These are phyloP conservation scores for Clonostachys chloroleuca DNA, from an alignment of 2,329 filamentous ascomycete species.

Conservation along the genomic window DNA sequence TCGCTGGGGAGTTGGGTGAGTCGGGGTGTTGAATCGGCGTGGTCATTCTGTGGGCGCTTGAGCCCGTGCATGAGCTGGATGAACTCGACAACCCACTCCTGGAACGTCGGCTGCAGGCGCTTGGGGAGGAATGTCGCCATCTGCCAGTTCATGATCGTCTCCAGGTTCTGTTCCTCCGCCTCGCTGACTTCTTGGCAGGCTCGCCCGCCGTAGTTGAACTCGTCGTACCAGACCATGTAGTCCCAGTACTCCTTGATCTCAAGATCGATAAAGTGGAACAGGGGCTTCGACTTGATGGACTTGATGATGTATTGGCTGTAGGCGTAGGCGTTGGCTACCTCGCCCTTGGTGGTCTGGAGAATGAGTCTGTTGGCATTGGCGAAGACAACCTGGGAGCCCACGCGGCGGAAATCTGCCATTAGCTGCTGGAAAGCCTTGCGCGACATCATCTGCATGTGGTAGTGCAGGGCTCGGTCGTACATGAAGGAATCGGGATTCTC, in stretches of 20 bases:
- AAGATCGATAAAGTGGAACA: constrained; percentile 96
- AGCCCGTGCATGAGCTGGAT: constrained; percentile 88
- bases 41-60: constrained; percentile 59
- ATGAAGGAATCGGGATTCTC: constrained; percentile 90
- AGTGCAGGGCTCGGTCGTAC: constrained; percentile 89
- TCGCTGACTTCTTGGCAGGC: constrained; percentile 81
- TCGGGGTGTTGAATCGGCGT: constrained; percentile 45
- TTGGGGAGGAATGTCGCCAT: constrained; percentile 82
- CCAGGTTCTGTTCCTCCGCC: constrained; percentile 66
- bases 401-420: constrained; percentile 92
- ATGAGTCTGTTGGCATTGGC: constrained; percentile 85
- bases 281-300: constrained; percentile 89
- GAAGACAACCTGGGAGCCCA: constrained; percentile 94
- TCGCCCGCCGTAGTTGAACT: constrained; percentile 97
- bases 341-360: constrained; percentile 91
- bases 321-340: constrained; percentile 93
- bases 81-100: constrained; percentile 92
- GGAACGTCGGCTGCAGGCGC: constrained; percentile 78
- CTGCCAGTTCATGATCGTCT: constrained; percentile 98
- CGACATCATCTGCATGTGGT: constrained; percentile 98
- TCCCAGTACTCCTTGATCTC: constrained; percentile 99
- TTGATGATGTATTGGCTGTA: constrained; percentile 98
- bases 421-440: constrained; percentile 95
- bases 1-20: constrained; percentile 58
- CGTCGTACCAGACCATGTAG: constrained; percentile 97